Evolutionary conservation across 768 basidiomycete species (phyloP).

Genomic region (Ramaria rubella): DNA sequence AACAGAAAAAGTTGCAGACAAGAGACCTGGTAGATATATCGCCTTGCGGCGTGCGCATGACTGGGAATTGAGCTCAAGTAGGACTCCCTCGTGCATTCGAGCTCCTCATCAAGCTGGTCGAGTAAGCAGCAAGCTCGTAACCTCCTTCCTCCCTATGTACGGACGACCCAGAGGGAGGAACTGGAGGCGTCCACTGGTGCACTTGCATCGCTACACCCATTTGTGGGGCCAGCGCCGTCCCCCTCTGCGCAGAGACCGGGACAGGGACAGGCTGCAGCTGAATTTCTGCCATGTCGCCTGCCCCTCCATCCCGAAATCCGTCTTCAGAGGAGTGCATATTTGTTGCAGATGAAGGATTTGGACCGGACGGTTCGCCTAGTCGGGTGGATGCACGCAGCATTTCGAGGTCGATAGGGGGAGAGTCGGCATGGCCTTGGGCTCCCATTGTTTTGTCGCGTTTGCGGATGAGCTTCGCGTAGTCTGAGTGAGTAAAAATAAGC

Average conservation of each 20-base stretch:
- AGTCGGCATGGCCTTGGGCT: constrained; percentile 25
- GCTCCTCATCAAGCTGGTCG: constrained; percentile 3
- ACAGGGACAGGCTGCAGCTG: constrained; percentile 1
- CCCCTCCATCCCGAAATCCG: not conserved
- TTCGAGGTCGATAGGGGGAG: constrained; percentile 62
- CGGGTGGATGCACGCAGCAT: constrained; percentile 59
- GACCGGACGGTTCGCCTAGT: not conserved
- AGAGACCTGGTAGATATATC: too few species aligned
- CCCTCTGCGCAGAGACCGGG: too few species aligned
- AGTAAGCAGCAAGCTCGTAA: not conserved
- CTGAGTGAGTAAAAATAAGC: constrained; percentile 28
- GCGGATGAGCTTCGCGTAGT: constrained; percentile 78
- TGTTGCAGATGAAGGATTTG: not conserved
- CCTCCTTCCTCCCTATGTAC: not conserved
- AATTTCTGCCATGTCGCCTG: constrained; percentile 5
- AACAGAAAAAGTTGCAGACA: too few species aligned
- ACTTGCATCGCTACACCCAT: not conserved
- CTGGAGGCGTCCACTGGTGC: not conserved
- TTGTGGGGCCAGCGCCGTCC: too few species aligned
- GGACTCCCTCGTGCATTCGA: constrained; percentile 6
- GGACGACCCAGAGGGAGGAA: not conserved
- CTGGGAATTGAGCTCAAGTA: too few species aligned
- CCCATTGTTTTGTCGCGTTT: constrained; percentile 59
- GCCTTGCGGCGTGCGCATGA: too few species aligned
- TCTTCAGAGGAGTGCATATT: not conserved